Base-by-base conservation (phyloP, 352 stramenopile genomes). In the Pythium brassicae region DNA sequence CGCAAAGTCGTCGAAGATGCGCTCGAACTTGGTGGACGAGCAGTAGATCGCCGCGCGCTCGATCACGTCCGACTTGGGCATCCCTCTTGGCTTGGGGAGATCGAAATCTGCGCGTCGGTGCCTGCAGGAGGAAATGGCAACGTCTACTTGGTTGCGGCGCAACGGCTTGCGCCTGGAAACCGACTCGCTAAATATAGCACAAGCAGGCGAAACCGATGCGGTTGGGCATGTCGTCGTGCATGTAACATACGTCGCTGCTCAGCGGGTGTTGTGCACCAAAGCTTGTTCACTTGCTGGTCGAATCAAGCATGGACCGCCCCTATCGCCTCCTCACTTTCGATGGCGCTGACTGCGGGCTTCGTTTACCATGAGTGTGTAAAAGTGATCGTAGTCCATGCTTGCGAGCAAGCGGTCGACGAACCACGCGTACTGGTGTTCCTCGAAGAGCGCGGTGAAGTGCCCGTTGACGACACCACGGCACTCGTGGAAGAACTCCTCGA, bases 321-420 rank as follows among this genome's bases (percentile, higher is more conserved):
- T n/a, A 43, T 43, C 14, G 7, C 4, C 2, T 44, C 39, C 39
- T 46, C 19, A 46, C n/a, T 89, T 50, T 65, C 70, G 53, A 43
- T 52, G 42, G 20, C 32, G 53, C 59, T 65, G 34, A 20, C 73
- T 73, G 51, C 82, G 70, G 14, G 79, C 76, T 56, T 90, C 78
- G 61, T 89, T 89, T 35, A 86, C 66, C 74, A 90, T 89, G 57
- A 92, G 75, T 0, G 66, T 72, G 63, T 88, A 88, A 44, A 92
- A 90, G 39, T 86, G 69, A 35, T 86, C 83, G 64, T 89, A 92
- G 61, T 89, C 72, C 76, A 92, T 87, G 52, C 76, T 90, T n/a
- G 78, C 78, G 22, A 90, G 61, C 51, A 90, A 61, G 53, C 79
- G 78, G 35, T 92, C 73, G 50, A 92, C 77, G 42, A 92, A 89